Evolutionary conservation across 1,284 basidiomycete species (phyloP).

Genomic region (Sanguinoderma infundibulare): DNA sequence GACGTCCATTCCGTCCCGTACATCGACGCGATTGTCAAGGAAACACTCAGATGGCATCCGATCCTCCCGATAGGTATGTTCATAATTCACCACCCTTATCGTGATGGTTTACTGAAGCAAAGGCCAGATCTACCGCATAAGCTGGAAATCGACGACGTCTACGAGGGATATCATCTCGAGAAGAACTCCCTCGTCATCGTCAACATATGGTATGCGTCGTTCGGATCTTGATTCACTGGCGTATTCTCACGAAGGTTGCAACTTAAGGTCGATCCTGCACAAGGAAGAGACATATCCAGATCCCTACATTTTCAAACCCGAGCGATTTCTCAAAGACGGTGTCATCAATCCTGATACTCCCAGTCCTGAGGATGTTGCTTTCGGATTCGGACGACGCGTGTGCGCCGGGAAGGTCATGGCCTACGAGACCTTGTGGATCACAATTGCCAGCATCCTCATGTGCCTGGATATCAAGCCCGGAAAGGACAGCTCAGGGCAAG

Average conservation of each 20-base stretch:
- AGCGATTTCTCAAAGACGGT: slow-evolving; percentile 29
- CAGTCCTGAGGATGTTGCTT: slow-evolving; percentile 23
- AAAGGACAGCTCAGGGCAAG: slow-evolving; percentile 14
- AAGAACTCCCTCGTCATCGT: slow-evolving; percentile 19
- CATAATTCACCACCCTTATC: not conserved
- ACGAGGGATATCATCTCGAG: slow-evolving; percentile 11
- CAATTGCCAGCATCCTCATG: slow-evolving; percentile 27
- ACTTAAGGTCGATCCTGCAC: slow-evolving; percentile 30
- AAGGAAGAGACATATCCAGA: slow-evolving; percentile 24
- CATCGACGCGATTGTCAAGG: slow-evolving; percentile 35
- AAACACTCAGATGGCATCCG: slow-evolving; percentile 36
- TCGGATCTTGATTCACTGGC: no score
- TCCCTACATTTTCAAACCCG: slow-evolving; percentile 29
- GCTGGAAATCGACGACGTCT: slow-evolving; percentile 15
- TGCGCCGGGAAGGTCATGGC: slow-evolving; percentile 31
- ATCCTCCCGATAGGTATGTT: slow-evolving; percentile 18
- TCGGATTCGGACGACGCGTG: slow-evolving; percentile 32
- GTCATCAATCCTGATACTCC: slow-evolving; percentile 10
- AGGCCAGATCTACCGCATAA: slow-evolving; percentile 16
- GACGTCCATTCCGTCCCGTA: slow-evolving; percentile 36
- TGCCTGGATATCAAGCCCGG: slow-evolving; percentile 30
- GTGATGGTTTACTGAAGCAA: not conserved
- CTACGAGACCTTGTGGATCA: slow-evolving; percentile 29
- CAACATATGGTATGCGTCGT: slow-evolving; percentile 18
- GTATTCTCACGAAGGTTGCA: not conserved